phyloP scores from a whole-genome alignment of 139 green algal species.

The Monoraphidium neglectum region DNA sequence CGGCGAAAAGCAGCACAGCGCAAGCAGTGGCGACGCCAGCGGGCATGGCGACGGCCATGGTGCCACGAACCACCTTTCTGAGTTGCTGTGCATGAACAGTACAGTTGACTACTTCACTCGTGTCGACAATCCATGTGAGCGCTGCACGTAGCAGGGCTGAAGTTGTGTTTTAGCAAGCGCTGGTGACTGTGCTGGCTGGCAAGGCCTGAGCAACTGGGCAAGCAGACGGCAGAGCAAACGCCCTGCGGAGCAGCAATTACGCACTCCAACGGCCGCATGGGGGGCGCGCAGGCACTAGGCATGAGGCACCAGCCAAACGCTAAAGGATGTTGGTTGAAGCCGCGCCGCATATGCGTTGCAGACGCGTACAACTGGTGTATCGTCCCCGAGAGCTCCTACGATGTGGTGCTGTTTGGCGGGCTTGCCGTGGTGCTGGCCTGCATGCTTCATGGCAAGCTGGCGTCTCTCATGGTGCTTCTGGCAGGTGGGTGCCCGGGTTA shows the following conservation, averaged over 20 bases:
- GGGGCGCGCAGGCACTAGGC: neutral
- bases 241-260: neutral
- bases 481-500: slow-evolving; percentile 12
- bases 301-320: neutral
- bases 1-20: too few relatives aligned
- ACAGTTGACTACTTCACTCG: slow-evolving; percentile 38
- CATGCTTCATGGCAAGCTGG: slow-evolving; percentile 36
- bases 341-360: neutral
- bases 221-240: neutral
- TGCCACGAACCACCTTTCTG: too few relatives aligned
- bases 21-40: too few relatives aligned
- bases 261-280: neutral
- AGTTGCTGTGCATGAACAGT: slow-evolving; percentile 10
- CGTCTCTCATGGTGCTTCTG: slow-evolving; percentile 30
- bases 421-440: slow-evolving; percentile 52
- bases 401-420: slow-evolving; percentile 59
- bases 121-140: slow-evolving; percentile 41
- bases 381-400: slow-evolving; percentile 44
- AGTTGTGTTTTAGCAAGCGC: neutral
- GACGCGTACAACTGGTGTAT: slow-evolving; percentile 58
- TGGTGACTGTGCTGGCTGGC: neutral
- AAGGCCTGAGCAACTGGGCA: neutral
- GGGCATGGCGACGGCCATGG: too few relatives aligned
- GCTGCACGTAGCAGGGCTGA: neutral
- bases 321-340: neutral